Evolutionary conservation across 1,139 yeast genomes (phyloP), one percentile per base, ranked within the genome.

Genomic region (Protomyces gravidus): DNA sequence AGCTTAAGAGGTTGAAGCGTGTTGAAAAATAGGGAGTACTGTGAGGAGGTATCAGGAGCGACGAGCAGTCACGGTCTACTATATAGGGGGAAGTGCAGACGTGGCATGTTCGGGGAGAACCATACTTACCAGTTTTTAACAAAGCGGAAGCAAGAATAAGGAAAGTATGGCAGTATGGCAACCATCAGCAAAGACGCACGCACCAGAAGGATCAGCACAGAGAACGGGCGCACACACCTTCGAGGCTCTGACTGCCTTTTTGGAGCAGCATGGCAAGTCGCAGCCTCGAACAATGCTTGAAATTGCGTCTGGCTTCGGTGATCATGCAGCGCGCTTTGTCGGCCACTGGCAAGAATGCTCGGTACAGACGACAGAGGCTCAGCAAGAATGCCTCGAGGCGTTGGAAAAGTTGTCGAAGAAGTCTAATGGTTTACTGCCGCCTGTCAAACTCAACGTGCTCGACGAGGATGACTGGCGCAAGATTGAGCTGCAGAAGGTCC

Each of bases 361-460:
- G 28, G 46, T 55, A 27, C 51, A 46, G 25, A 50, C 59, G 13
- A 33, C 59, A 19, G 59, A 55, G 36, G 59, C 59, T 5, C 59
- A 47, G 47, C n/a, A 13, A 6, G 59, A 55, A 32, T 36, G 51
- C 13, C 51, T 55, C 23, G 47, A 26, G 11, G 36, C 52, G 3
- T 47, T 55, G 13, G 26, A 45, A 13, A 13, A 21, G 21, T 13
- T 55, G n/a, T 13, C 30, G 5, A 26, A 21, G 2, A 9, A 26
- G n/a, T 23, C 11, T 15, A 15, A 28, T 4, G 15, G 36, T 15
- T 21, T 55, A 23, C 6, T 9, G n/a, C 17, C 40, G 11, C 59
- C 59, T 25, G 15, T 15, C 23, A 15, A 27, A 15, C 52, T 55
- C n/a, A 45, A 55, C 27, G 52, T 55, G 23, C 47, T 55, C n/a